Percentiles rank a stretch among this genome's conserved stretches.
Evolutionary conservation across 805 yeast species (phyloP).

Genomic region (Ogataea thermomethanolica): DNA sequence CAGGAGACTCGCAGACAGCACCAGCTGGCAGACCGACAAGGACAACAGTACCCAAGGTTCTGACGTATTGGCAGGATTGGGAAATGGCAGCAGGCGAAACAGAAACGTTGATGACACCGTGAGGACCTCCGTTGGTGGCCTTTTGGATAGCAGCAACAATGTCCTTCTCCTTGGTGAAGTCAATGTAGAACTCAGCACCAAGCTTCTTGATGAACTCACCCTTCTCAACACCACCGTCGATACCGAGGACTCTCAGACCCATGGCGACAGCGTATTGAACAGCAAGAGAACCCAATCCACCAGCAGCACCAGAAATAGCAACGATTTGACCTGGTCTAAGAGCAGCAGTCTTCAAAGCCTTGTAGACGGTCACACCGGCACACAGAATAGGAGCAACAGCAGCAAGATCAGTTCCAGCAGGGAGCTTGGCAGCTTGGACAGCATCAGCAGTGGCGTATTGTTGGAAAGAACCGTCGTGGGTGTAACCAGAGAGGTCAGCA

Average conservation of each 20-base stretch:
- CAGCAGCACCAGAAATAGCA: conserved; percentile 75
- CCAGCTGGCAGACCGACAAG: conserved; percentile 75
- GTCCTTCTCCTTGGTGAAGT: conserved; percentile 45
- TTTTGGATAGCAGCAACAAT: conserved; percentile 38
- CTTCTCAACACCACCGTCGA: conserved; percentile 74
- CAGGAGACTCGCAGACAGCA: conserved; percentile 66
- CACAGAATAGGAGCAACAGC: conserved; percentile 78
- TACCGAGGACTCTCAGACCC: conserved; percentile 69
- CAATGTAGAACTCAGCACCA: conserved; percentile 65
- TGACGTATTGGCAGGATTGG: conserved; percentile 56
- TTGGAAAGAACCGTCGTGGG: conserved; percentile 88
- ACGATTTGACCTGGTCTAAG: conserved; percentile 73
- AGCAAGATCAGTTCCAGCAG: conserved; percentile 69
- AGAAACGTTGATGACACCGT: conserved; percentile 65
- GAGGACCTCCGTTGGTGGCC: conserved; percentile 54
- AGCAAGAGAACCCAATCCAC: conserved; percentile 76
- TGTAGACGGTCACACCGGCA: conserved; percentile 89
- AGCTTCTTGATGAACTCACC: conserved; percentile 46
- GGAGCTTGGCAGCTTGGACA: conserved; percentile 77
- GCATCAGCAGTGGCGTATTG: conserved; percentile 88
- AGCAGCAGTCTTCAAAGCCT: conserved; percentile 79
- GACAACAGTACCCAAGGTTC: conserved; percentile 58
- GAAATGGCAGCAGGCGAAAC: conserved; percentile 49
- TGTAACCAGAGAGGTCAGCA: conserved; percentile 79
- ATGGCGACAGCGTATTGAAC: conserved; percentile 72